Base-by-base conservation (phyloP, 805 yeast species). In the Sugiyamaella qingdaonensis region DNA sequence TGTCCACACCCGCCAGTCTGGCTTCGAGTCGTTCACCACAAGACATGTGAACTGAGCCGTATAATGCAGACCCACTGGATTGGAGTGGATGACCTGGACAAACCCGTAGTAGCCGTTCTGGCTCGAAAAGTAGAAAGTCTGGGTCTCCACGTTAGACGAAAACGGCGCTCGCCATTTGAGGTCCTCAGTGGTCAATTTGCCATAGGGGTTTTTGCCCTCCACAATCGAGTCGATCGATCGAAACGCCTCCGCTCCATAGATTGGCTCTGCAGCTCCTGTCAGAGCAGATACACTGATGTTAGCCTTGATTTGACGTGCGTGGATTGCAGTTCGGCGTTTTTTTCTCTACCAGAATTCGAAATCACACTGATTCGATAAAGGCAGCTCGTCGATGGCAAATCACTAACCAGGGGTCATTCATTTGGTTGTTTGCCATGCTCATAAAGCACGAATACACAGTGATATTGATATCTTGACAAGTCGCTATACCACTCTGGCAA, bases 221-320 rank as follows among this genome's bases (percentile, higher is more conserved):
- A 85, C 81, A 44, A 81, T 68, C 35, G 79, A 80, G 41, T 86
- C 80, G 54, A 91, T 82, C n/a, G 97, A 80, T 64, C 86, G 92
- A 60, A 94, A 88, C 39, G 95, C 95, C 48, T 86, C 96, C 39
- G 85, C 79, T 50, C 99, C 99, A 64, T 94, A 94, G 66, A 86
- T 96, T 24, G 99, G 99, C 70, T 94, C 99, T 1, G 96, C 97
- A 10, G 95, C 81, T 52, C 99, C 99, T 4, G 97, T 92, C 45
- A 90, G 94, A 4, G 95, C 94, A n/a, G 97, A 88, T 51, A 87
- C 76, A 60, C 90, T 80, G 35, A 42, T 16, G 39, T 37, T 18
- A n/a, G 16, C 34, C 33, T 36, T 34, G 3, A 24, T 24, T 24
- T 24, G 29, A 24, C 29, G 7, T 24, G 29, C 29, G 29, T 24